Base-by-base conservation (phyloP, 345 rosid genomes). In the Cochlearia excelsa region DNA sequence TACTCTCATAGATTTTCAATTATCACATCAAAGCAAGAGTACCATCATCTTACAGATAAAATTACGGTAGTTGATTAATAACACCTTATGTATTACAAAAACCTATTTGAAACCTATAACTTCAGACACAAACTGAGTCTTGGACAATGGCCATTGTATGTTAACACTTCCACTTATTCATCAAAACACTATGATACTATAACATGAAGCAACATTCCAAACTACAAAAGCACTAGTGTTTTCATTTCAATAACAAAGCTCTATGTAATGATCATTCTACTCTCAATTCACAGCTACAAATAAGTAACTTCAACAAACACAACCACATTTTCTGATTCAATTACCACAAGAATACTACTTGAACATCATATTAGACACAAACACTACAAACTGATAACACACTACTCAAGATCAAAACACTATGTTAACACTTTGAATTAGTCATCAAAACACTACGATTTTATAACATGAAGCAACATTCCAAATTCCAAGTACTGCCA, bases 121-220 rank as follows among this genome's bases (percentile, higher is more conserved):
- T 50, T 3, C 37, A 52, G 9, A 35, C 30, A 51, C n/a, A 41
- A 46, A 53, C 30, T 7, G 35, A 44, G 38, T 7, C 30, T 34
- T 34, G 6, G 6, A 10, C 26, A 63, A 33, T 43, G 23, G 34
- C 47, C 5, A 28, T n/a, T 8, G 34, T 40, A 40, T 6, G 44
- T 48, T n/a, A 47, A 61, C 27, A 54, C 48, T 9, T 37, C 6
- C 31, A 34, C 26, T 16, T 3, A 45, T 26, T 54, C 4, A 55
- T 23, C 11, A 23, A 38, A 65, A 46, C 44, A 35, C 42, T 41
- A 49, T 49, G 1, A 26, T 26, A 26, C 2, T 31, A 54, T 5
- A 57, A 7, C 51, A 50, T 1, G 46, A 31, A n/a, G 70, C 38
- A 41, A 50, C 31, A 57, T 11, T 67, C 40, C n/a, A 66, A 2